A percentile compares a stretch with the other conserved stretches of the same genome.
Conservation (phyloP, 2,329 filamentous ascomycete genomes). For the Ophiobolus disseminans region DNA sequence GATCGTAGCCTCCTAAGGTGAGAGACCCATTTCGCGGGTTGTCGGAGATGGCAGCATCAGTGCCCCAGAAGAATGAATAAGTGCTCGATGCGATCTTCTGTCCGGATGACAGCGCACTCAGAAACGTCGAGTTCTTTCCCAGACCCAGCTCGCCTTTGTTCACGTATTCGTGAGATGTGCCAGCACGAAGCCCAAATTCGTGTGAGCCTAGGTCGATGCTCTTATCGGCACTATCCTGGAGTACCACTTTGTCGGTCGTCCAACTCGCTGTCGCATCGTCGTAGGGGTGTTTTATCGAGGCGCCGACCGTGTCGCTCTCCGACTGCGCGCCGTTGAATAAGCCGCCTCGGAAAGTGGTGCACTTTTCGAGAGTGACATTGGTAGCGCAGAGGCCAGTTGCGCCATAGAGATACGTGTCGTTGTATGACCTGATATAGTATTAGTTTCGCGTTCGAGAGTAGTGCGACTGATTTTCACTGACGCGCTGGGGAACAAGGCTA, state of each 20-base stretch:
- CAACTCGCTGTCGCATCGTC: conserved; percentile 1
- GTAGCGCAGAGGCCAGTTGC: neutral
- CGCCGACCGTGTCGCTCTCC: neutral
- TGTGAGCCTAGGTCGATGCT: neutral
- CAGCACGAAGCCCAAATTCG: conserved; percentile 1
- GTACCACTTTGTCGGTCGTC: neutral
- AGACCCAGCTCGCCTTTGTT: conserved; percentile 3
- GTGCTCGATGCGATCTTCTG: conserved; percentile 4
- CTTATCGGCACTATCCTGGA: neutral
- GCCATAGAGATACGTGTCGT: neutral
- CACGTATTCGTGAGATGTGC: neutral
- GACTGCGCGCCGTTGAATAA: neutral
- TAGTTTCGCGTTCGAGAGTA: neutral
- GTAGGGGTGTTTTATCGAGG: neutral
- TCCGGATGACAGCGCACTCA: neutral
- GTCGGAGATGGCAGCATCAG: neutral
- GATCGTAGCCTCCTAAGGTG: conserved; percentile 3
- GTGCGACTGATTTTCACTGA: neutral
- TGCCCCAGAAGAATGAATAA: conserved; percentile 3
- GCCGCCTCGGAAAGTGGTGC: conserved; percentile 1
- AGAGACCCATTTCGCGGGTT: conserved; percentile 2
- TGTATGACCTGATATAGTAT: neutral
- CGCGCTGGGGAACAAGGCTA: conserved; percentile 1
- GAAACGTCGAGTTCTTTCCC: conserved; percentile 1
- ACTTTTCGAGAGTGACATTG: neutral